Conservation (phyloP, 2,329 filamentous ascomycete species). For the Neopestalotiopsis sp. region DNA sequence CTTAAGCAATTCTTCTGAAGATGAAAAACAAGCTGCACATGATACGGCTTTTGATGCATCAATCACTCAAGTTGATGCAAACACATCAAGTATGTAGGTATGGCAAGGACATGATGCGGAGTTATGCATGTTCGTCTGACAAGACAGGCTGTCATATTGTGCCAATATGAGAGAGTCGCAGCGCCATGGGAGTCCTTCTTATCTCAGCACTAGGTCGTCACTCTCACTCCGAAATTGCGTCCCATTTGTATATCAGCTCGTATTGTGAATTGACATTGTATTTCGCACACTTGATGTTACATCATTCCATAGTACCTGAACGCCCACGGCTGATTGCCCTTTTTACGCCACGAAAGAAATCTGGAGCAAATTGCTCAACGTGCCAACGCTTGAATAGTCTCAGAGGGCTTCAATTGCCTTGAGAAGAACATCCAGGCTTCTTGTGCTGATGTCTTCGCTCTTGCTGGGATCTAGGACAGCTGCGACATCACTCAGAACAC, state of each 20-base stretch:
- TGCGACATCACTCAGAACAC: constrained; percentile 85
- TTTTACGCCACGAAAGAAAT: background rate
- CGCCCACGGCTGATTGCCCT: background rate
- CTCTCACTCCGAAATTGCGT: background rate
- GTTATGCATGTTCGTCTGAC: too few species aligned
- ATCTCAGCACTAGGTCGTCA: background rate
- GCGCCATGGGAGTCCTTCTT: background rate
- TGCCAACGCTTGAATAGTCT: constrained; percentile 9
- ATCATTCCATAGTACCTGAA: background rate
- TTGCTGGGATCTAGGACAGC: constrained; percentile 68
- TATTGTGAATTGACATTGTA: background rate
- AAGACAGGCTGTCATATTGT: too few species aligned
- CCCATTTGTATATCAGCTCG: background rate
- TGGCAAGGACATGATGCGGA: too few species aligned
- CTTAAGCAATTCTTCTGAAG: constrained; percentile 22
- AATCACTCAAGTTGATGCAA: too few species aligned
- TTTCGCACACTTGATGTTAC: background rate
- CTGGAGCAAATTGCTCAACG: background rate
- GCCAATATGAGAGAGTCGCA: background rate
- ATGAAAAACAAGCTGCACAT: background rate
- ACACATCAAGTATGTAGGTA: too few species aligned
- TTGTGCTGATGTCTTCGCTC: constrained; percentile 51
- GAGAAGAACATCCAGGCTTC: constrained; percentile 63
- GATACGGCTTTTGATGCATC: background rate
- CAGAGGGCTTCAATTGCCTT: constrained; percentile 64